Evolutionary conservation across 1,284 basidiomycete species (phyloP), one percentile per base, ranked within the genome.

Genomic region (Mrakiaceae sp.): DNA sequence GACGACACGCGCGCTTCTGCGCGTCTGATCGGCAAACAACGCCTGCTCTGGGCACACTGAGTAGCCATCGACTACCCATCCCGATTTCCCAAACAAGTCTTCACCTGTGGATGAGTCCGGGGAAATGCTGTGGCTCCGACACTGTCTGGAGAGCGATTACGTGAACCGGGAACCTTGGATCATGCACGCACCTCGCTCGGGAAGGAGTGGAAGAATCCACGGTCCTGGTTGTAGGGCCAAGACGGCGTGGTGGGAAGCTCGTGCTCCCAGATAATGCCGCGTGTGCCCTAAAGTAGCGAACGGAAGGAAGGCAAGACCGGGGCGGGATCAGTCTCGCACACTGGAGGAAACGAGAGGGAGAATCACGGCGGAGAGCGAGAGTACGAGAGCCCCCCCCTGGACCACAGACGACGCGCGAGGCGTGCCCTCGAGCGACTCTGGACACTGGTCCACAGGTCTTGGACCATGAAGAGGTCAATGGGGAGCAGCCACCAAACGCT

Each of bases 171-270:
- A 43, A 64, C 44, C 53, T 10, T 42, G 48, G 7, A 40, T 47
- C 40, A 12, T 16, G 56, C 4, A 83, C 90, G 77, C 73, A 95
- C 91, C 78, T 98, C 93, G 63, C 90, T 88, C 11, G 87, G 81
- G 75, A 97, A 98, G 2, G 91, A 87, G 78, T 97, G 91, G 74
- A 98, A 97, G 81, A 87, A 96, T 2, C 88, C 83, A 68, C 93
- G 82, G 74, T 98, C 95, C 72, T 88, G 83, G 72, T 85, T 81
- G 75, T 92, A 92, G 7, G 64, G 62, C 64, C 64, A 66, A 3
- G 64, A 88, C 84, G 68, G 96, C 55, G 85, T 86, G 50, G 88
- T 83, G 70, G 94, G 96, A 3, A 97, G 76, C 74, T 96, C 93
- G 71, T 97, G 90, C 69, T 93, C 86, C 95, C 95, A 98, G 54